Evolutionary conservation across 805 yeast genomes (phyloP), one percentile per base, ranked within the genome.

Genomic region (Suhomyces emberorum): DNA sequence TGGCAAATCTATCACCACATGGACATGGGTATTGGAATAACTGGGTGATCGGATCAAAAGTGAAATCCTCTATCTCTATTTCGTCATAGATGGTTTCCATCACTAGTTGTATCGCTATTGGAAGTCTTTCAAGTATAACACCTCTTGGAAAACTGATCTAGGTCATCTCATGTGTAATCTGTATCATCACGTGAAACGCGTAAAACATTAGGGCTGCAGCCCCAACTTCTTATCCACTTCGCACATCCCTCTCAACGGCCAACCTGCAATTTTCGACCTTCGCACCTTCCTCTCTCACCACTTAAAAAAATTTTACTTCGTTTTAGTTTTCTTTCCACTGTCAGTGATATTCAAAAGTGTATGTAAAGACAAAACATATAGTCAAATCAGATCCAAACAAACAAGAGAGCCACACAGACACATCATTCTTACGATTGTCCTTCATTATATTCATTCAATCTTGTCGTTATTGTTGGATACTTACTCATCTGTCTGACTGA

Each of bases 21-120:
- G 98, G 98, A 69, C 98, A 93, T 3, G 98, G 98, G 52, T 89
- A 91, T 34, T 88, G 83, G 63, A 89, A 87, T 17, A 87, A 62
- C 58, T 84, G 88, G 10, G 84, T 78, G n/a, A 67, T 70, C 3
- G 89, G 78, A 58, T 93, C 97, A 57, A 78, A 93, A 2, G 88
- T 81, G 80, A 93, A 89, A 59, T 93, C 98, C 61, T 93, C 98
- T 35, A 93, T 93, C 69, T 93, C 98, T 38, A 93, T 81, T 57
- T 93, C 95, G 61, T 93, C 98, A 62, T 93, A 93, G 22, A 81
- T 74, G 1, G 80, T 67, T 46, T 81, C 81, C 70, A 80, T 75
- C 22, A 20, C 22, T 20, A 20, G 22, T 7, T 20, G 22, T 9
- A 7, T 20, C 9, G 22, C 9, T 7, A 20, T 20, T n/a, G n/a